Base-by-base conservation (phyloP, 2,329 filamentous ascomycete species). In the Hirsutella minnesotensis region DNA sequence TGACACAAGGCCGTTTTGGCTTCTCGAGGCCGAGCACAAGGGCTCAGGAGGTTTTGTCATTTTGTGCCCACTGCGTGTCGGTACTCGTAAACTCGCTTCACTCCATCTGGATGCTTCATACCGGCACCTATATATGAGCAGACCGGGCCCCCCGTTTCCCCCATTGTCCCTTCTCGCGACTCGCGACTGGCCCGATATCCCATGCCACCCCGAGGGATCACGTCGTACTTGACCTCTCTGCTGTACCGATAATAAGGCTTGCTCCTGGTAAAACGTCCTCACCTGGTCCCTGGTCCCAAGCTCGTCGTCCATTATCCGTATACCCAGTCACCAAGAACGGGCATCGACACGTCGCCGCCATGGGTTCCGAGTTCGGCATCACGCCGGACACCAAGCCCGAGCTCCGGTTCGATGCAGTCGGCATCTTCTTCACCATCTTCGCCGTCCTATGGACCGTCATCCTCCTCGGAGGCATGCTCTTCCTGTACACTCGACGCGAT, bases 351-450 rank as follows among this genome's bases (percentile, higher is more conserved):
- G 29, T 9, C 15, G 40, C 37, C 37, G 46, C 44, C 39, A 56
- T 56, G 51, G 55, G 56, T 27, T 60, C 58, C 35, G 59, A 62
- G 40, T 53, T 60, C 30, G 59, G 59, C 42, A 54, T 52, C 21
- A 59, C 55, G 4, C 45, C 52, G 21, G 51, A 57, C 38, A 57
- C 55, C 39, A 53, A 56, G 46, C 56, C 62, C 16, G 47, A 52
- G 46, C 48, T 56, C 20, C 52, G 57, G n/a, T 45, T 66, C 27
- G 60, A 67, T 44, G 58, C 49, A 39, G 50, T 67, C 29, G 64
- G 64, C 44, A 56, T 69, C 49, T 69, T 67, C 49, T 70, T 56
- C 53, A 53, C 64, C 45, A 49, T 52, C 45, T 63, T 64, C 40
- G 55, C 57, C 24, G 51, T 54, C 3, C 43, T 56, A 24, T 70